Percentiles rank a stretch among this genome's conserved stretches.
phyloP scores from a whole-genome alignment of 371 early-diverging fungal species.

The Dichotomocladium elegans region DNA sequence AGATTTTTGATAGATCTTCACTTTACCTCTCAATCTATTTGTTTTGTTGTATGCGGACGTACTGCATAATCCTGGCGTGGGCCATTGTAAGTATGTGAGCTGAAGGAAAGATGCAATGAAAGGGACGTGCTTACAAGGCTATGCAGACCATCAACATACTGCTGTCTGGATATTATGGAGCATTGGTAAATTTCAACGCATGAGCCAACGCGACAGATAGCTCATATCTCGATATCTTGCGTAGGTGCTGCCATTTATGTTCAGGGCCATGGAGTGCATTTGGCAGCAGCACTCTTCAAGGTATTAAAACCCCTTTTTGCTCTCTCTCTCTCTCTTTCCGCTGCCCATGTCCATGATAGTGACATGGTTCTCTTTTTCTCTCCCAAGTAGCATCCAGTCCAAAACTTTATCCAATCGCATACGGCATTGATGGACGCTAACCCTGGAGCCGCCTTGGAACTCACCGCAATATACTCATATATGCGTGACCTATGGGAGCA shows the following conservation, averaged over 20 bases:
- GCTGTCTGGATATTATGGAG: slow-evolving; percentile 34
- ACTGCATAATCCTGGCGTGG: slow-evolving; percentile 19
- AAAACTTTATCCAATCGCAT: slow-evolving; percentile 36
- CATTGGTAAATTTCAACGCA: neutral
- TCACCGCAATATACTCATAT: slow-evolving; percentile 35
- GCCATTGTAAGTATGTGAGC: slow-evolving; percentile 18
- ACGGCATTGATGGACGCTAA: slow-evolving; percentile 31
- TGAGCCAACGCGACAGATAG: neutral
- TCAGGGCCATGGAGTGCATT: slow-evolving; percentile 46
- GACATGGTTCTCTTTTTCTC: neutral
- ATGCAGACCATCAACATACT: slow-evolving; percentile 28
- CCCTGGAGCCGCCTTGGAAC: slow-evolving; percentile 28
- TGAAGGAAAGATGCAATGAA: too few relatives aligned
- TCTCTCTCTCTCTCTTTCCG: too few relatives aligned
- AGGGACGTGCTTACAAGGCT: too few relatives aligned
- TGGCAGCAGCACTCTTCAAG: slow-evolving; percentile 45
- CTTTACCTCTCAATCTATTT: slow-evolving; percentile 39
- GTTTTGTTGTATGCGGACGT: slow-evolving; percentile 33
- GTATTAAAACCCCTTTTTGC: too few relatives aligned
- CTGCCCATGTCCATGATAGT: too few relatives aligned
- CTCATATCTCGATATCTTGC: neutral
- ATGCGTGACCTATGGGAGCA: slow-evolving; percentile 58
- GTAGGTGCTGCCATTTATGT: slow-evolving; percentile 40
- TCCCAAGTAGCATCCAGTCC: slow-evolving; percentile 46
- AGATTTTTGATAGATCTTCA: slow-evolving; percentile 10